Evolutionary conservation across 805 yeast genomes (phyloP).

Genomic region (Hanseniaspora taiwanica): DNA sequence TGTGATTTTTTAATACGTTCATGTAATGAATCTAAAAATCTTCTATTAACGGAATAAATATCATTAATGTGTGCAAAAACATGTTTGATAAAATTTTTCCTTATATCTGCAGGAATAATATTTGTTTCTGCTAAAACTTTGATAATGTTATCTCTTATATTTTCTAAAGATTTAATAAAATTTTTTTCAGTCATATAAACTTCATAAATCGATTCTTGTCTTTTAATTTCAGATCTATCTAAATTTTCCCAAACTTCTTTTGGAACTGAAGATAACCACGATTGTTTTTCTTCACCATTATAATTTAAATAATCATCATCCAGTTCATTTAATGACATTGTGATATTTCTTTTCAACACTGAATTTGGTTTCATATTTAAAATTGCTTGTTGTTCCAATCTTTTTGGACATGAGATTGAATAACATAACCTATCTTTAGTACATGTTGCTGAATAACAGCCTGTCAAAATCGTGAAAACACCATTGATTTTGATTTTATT

Average conservation of each 20-base stretch:
- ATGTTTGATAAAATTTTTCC: conserved; percentile 82
- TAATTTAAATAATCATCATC: background rate
- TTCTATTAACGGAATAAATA: conserved; percentile 67
- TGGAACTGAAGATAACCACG: conserved; percentile 90
- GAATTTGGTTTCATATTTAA: conserved; percentile 68
- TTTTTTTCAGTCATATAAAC: conserved; percentile 88
- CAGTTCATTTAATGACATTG: conserved; percentile 22
- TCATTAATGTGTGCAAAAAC: conserved; percentile 87
- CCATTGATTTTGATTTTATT: conserved; percentile 46
- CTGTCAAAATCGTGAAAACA: conserved; percentile 82
- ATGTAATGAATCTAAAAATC: conserved; percentile 79
- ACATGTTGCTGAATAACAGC: conserved; percentile 96
- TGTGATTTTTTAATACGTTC: conserved; percentile 78
- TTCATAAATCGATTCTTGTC: conserved; percentile 93
- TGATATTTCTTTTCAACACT: conserved; percentile 43
- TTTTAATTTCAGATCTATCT: conserved; percentile 73
- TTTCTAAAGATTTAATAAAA: conserved; percentile 88
- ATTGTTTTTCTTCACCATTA: conserved; percentile 53
- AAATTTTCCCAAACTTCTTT: conserved; percentile 62
- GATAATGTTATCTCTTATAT: conserved; percentile 86
- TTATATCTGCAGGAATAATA: conserved; percentile 75
- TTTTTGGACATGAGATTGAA: conserved; percentile 90
- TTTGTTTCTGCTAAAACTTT: conserved; percentile 78
- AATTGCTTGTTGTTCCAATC: conserved; percentile 91
- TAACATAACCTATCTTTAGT: conserved; percentile 79